Percentiles rank a stretch among this genome's conserved stretches.
These are phyloP conservation scores for Clathrus columnatus DNA, from an alignment of 768 basidiomycete genomes.

Conservation along the genomic window DNA sequence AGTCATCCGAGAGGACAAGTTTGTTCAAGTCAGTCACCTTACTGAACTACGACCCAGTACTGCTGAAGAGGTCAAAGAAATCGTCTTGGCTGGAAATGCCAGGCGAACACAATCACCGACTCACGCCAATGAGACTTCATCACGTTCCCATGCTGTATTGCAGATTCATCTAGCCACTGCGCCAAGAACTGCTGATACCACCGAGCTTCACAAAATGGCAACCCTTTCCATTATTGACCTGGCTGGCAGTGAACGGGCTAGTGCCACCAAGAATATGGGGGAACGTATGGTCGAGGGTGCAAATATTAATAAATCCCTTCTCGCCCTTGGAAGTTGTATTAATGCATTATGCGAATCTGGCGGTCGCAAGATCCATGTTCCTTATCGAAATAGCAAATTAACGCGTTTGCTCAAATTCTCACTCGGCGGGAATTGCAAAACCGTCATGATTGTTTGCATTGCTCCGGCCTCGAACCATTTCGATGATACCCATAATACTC, in stretches of 20 bases:
- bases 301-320: conserved; percentile 97
- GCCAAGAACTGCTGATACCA: conserved; percentile 75
- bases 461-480: conserved; percentile 94
- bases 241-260: conserved; percentile 94
- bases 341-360: conserved; percentile 96
- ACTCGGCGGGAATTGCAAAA: conserved; percentile 97
- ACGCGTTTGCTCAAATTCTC: conserved; percentile 97
- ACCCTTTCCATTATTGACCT: conserved; percentile 97
- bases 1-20: conserved; percentile 89
- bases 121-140: conserved; percentile 93
- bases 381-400: conserved; percentile 97
- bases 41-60: conserved; percentile 71
- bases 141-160: conserved; percentile 94
- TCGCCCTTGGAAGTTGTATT: conserved; percentile 96
- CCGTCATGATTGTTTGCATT: conserved; percentile 98
- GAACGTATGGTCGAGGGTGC: conserved; percentile 98
- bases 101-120: conserved; percentile 90
- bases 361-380: conserved; percentile 79
- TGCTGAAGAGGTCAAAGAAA: conserved; percentile 90
- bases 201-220: conserved; percentile 75
- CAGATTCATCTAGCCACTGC: conserved; percentile 90
- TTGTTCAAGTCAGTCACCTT: conserved; percentile 82
- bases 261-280: conserved; percentile 95
- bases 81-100: conserved; percentile 82
- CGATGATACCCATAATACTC: conserved; percentile 97